These are phyloP conservation scores for Chytriomyces confervae DNA, from an alignment of 192 early-diverging fungal genomes.

Conservation along the genomic window DNA sequence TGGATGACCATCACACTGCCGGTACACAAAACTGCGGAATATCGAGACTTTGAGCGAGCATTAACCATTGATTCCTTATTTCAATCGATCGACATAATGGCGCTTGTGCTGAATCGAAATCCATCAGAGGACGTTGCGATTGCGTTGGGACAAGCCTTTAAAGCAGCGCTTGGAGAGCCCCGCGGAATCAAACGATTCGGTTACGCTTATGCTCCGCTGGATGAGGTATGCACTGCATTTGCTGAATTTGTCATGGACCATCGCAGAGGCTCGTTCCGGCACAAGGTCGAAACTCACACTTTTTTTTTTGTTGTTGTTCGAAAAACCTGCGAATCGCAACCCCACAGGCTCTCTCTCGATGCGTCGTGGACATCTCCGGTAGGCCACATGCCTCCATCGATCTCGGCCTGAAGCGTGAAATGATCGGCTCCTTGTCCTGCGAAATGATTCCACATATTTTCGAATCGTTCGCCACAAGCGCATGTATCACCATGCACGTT, in stretches of 20 bases:
- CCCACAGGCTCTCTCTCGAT: constrained; percentile 80
- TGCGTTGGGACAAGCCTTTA: constrained; percentile 91
- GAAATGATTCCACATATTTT: constrained; percentile 99
- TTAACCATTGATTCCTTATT: neutral
- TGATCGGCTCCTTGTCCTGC: constrained; percentile 85
- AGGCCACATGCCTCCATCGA: constrained; percentile 83
- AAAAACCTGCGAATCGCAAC: neutral
- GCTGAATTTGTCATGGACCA: neutral
- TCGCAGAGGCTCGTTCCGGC: neutral
- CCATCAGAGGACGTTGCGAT: constrained; percentile 86
- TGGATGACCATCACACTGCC: constrained; percentile 98
- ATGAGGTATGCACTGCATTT: constrained; percentile 63
- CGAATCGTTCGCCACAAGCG: constrained; percentile 87
- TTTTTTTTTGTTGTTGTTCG: constrained; percentile 24
- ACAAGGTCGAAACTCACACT: no score
- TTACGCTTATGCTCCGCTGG: constrained; percentile 92
- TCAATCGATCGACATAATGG: neutral
- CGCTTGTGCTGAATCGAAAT: neutral
- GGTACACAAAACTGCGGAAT: neutral
- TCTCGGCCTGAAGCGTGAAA: constrained; percentile 89
- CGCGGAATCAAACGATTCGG: constrained; percentile 95
- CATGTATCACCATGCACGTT: constrained; percentile 95
- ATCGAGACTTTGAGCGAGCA: no score
- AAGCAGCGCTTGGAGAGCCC: constrained; percentile 87
- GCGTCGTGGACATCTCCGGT: constrained; percentile 97